Base-by-base conservation (phyloP, 139 green algal genomes). In the Asterochloris sp. region DNA sequence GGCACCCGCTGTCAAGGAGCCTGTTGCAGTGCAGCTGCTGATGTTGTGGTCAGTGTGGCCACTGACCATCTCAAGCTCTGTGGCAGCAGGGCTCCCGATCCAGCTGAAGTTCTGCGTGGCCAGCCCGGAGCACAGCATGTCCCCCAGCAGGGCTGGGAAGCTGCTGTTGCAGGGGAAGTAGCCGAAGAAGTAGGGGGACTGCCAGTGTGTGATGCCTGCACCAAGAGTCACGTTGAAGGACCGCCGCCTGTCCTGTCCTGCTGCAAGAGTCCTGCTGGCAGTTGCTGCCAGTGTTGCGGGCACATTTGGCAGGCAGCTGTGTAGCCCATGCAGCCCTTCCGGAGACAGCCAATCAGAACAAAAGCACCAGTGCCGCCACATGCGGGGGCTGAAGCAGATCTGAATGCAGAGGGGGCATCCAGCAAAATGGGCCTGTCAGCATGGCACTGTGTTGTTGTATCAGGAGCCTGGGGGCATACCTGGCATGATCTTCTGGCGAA, bases 1-100 rank as follows among this genome's bases (percentile, higher is more conserved):
- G 17, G 17, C 21, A 71, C 17, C 17, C 2, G 66, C 66, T 26
- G 66, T 71, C 66, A 21, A 12, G 66, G 4, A 8, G 66, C 17
- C 4, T 6, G 38, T 54, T 6, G 38, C 38, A 2, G 38, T 54
- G 38, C 38, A 54, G 38, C 38, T 54, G 21, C 17, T 71, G 66
- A 71, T n/a, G 66, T 8, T 26, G 24, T 4, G 13, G 24, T 23
- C 71, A 76, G 74, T 16, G 12, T 63, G 12, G 24, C 10, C 0
- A 64, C 86, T 62, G 76, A 95, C 92, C 81, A 89, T 94, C 75
- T 98, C 94, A 0, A 98, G 92, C 88, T 98, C 94, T 0, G 94
- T 98, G 80, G 80, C 83, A 1, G 93, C 91, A 1, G 94, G 94
- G 21, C 79, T 89, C 54, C 84, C 74, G 0, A 90, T 85, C 93